Base-by-base conservation (phyloP, 2,329 filamentous ascomycete genomes). In the Colletotrichum shisoi region DNA sequence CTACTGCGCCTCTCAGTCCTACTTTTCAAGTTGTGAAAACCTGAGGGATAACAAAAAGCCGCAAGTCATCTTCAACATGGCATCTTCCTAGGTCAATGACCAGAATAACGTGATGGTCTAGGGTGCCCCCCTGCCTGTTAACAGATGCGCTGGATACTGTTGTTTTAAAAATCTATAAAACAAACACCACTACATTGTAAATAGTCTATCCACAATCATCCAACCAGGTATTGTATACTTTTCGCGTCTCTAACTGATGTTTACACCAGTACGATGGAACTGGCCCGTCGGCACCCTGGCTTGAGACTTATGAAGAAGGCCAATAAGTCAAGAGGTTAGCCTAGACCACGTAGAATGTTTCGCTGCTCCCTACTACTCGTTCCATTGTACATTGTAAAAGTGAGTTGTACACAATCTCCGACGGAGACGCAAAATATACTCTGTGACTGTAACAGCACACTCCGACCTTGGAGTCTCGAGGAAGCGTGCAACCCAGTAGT, bases 31-130 rank as follows among this genome's bases (percentile, higher is more conserved):
- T 31, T 49, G 13, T n/a, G 46, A 9, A n/a, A 4, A 3, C 21
- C 1, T 3, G 6, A 27, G 46, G 8, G 21, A 3, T 7, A 9
- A 2, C 1, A 3, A n/a, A 2, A 1, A 15, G 2, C 3, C 13
- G 27, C 31, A 12, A 49, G 6, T 15, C 17, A 15, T 27, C 24
- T 21, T 49, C 17, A 2, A 15, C 21, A 48, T 17, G 2, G 11
- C 21, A 8, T 3, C 24, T 27, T 24, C 8, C 13, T 24, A 4
- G 5, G 12, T 9, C 2, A 19, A 27, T 13, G 24, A 17, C 21
- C 8, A 48, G 12, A 13, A 21, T 13, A 48, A 27, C 9, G 45
- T 15, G 12, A 27, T 12, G 45, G 15, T 48, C 21, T 27, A 27
- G 45, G 4, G 4, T 15, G 19, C 11, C 24, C 31, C 7, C 31